Evolutionary conservation across 1,284 basidiomycete genomes (phyloP), one percentile per base, ranked within the genome.

Genomic region (Leccinum angustisporum): DNA sequence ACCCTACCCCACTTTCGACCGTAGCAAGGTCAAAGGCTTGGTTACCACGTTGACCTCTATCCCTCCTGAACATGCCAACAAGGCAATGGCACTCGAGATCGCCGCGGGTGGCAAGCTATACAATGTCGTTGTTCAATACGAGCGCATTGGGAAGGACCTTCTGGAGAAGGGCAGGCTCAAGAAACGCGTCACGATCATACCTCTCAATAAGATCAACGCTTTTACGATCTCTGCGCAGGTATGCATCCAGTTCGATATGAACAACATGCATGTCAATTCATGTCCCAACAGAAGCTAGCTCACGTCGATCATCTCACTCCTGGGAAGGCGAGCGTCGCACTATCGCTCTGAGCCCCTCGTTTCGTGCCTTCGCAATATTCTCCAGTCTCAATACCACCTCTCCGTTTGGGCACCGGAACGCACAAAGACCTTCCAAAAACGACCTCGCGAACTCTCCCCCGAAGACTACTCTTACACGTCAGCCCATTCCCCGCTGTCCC

Each of bases 51-150:
- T 98, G 21, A 86, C 98, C 66, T 81, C 85, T 0, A 85, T 99
- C 1, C 83, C 88, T 40, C 77, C 85, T 30, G 78, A 83, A 56
- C 86, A 95, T 72, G 88, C 87, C 70, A 80, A 88, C 68, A 92
- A 91, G 64, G 87, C 94, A 2, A 95, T 94, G 0, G 97, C 97
- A 1, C 84, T 99, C 27, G 97, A 99, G 76, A 91, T 98, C 64
- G 90, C 93, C 33, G 96, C 96, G 0, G 95, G 96, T 2, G 90
- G 86, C 1, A 90, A 91, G 65, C 81, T 99, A n/a, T 98, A 94
- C 79, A 96, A 98, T 65, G 91, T 97, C 46, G 92, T 98, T 21
- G 94, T 98, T 21, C 88, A 97, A 68, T 90, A 97, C 73, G 94
- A 98, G 75, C 84, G 84, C 62, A 86, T 96, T 58, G 95, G 95